phyloP scores from a whole-genome alignment of 371 early-diverging fungal genomes.

The Syncephalastrum racemosum region DNA sequence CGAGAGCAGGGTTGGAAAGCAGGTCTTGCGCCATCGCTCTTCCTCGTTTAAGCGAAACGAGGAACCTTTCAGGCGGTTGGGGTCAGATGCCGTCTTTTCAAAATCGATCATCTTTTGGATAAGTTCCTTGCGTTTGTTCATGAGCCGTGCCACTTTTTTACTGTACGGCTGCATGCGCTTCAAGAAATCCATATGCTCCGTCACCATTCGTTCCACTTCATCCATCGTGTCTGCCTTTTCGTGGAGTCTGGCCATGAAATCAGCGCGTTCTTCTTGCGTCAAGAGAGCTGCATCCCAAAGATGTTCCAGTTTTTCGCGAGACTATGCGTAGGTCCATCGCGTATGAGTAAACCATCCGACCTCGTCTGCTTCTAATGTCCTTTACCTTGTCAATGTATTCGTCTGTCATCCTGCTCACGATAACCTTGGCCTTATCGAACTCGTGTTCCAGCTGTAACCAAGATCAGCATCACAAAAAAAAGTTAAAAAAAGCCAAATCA shows the following conservation, averaged over 20 bases:
- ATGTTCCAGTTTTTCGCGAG: constrained; percentile 30
- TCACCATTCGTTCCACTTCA: constrained; percentile 25
- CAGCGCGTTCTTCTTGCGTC: constrained; percentile 43
- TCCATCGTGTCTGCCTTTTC: constrained; percentile 39
- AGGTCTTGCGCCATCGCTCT: constrained; percentile 85
- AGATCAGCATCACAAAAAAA: too few species aligned
- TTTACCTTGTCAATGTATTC: constrained; percentile 41
- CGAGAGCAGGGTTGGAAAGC: constrained; percentile 78
- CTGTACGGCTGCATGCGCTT: constrained; percentile 41
- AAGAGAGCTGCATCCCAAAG: constrained; percentile 51
- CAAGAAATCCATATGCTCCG: constrained; percentile 42
- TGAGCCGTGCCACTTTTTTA: constrained; percentile 42
- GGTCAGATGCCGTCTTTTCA: constrained; percentile 87
- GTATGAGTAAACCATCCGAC: neutral
- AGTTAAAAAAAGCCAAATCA: neutral
- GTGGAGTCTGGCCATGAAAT: constrained; percentile 42
- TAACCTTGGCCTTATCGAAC: constrained; percentile 28
- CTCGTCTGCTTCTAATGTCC: neutral
- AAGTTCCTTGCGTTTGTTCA: constrained; percentile 57
- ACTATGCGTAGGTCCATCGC: constrained; percentile 13
- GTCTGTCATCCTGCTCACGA: constrained; percentile 31
- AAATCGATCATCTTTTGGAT: constrained; percentile 82
- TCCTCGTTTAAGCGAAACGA: constrained; percentile 86
- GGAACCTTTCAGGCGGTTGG: constrained; percentile 75
- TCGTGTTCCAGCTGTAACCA: constrained; percentile 15